phyloP scores from a whole-genome alignment of 768 basidiomycete species.

The Sarcodon aspratus region DNA sequence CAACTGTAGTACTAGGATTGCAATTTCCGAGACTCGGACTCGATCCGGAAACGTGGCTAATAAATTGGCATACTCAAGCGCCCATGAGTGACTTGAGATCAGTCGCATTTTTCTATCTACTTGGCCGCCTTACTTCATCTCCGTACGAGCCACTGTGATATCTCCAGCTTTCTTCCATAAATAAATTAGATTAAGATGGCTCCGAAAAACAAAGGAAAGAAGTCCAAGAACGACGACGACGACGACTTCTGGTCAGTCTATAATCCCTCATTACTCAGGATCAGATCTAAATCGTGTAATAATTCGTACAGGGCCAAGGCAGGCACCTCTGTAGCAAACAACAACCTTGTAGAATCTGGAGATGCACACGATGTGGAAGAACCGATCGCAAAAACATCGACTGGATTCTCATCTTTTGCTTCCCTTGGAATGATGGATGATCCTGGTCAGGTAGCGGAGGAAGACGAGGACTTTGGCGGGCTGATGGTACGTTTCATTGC shows the following conservation, averaged over 20 bases:
- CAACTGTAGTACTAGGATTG: too few relatives aligned
- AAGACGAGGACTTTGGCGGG: constrained; percentile 51
- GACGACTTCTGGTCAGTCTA: constrained; percentile 65
- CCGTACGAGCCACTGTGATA: too few relatives aligned
- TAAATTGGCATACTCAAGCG: too few relatives aligned
- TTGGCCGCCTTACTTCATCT: too few relatives aligned
- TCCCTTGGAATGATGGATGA: constrained; percentile 32
- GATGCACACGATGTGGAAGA: constrained; percentile 33
- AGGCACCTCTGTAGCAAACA: constrained; percentile 43
- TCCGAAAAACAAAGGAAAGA: constrained; percentile 78
- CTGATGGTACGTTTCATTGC: constrained; percentile 47
- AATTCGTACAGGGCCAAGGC: constrained; percentile 43
- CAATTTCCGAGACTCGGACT: too few relatives aligned
- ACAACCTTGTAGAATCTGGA: constrained; percentile 20
- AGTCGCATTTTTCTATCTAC: too few relatives aligned
- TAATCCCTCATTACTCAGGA: background rate
- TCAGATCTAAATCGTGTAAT: constrained; percentile 10
- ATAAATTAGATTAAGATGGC: constrained; percentile 26
- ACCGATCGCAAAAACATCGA: constrained; percentile 12
- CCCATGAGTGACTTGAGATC: too few relatives aligned
- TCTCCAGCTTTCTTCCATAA: too few relatives aligned
- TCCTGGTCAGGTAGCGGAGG: constrained; percentile 34
- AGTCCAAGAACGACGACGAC: constrained; percentile 72
- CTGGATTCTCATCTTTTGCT: constrained; percentile 41
- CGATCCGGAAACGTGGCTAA: too few relatives aligned